Conservation (phyloP, 2,329 filamentous ascomycete genomes). For the Myriosclerotinia curreyana region DNA sequence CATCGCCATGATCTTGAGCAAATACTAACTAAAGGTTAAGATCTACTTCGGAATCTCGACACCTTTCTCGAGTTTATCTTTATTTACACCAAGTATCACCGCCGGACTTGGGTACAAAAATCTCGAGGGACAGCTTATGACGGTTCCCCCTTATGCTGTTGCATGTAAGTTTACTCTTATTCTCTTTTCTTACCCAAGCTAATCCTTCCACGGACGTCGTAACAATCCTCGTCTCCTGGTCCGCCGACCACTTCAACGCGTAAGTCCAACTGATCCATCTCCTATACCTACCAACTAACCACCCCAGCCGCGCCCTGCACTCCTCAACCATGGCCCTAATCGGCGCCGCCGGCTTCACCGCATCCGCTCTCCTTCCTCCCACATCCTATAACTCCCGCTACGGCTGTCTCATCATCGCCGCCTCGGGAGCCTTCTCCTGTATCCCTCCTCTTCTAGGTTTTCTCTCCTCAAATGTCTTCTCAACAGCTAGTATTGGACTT, state of each 20-base stretch:
- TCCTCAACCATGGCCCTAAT: slow-evolving; percentile 49
- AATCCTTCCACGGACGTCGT: slow-evolving; percentile 39
- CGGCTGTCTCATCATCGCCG: slow-evolving; percentile 65
- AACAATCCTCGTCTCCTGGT: slow-evolving; percentile 53
- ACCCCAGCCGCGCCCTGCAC: slow-evolving; percentile 46
- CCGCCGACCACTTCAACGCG: slow-evolving; percentile 60
- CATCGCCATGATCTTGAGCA: background rate
- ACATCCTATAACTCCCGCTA: slow-evolving; percentile 60
- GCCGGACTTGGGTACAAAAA: slow-evolving; percentile 54
- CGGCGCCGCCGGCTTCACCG: slow-evolving; percentile 57
- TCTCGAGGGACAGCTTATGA: slow-evolving; percentile 62
- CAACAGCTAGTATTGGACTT: slow-evolving; percentile 62
- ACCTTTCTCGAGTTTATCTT: slow-evolving; percentile 57
- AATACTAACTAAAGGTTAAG: slow-evolving; percentile 29
- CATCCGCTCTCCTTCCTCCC: slow-evolving; percentile 60
- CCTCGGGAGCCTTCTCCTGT: slow-evolving; percentile 63
- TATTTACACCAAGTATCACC: slow-evolving; percentile 64
- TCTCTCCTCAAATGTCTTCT: slow-evolving; percentile 54
- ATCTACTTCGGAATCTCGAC: slow-evolving; percentile 52
- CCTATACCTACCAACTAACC: background rate
- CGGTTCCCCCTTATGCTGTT: slow-evolving; percentile 62
- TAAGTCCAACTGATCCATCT: slow-evolving; percentile 2
- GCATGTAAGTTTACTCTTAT: slow-evolving; percentile 44
- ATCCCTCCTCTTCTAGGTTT: slow-evolving; percentile 57
- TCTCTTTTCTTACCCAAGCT: background rate